These are phyloP conservation scores for Bimuria novae-zelandiae DNA, from an alignment of 2,329 filamentous ascomycete genomes.

Conservation along the genomic window DNA sequence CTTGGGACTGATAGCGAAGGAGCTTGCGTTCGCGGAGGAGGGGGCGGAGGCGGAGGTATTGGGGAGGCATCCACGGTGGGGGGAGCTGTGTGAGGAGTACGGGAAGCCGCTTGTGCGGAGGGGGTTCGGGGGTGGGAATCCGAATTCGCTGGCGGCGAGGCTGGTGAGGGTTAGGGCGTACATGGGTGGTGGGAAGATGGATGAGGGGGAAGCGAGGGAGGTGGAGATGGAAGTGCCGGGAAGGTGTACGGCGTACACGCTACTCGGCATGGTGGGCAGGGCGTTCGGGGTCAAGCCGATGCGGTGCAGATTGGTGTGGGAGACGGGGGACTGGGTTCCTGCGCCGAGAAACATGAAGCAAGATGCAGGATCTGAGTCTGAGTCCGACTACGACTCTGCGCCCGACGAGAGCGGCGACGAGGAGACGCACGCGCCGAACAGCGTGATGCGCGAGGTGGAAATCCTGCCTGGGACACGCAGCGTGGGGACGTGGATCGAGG, in stretches of 20 bases:
- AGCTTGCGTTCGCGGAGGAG: constrained; percentile 66
- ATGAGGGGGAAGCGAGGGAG: constrained; percentile 1
- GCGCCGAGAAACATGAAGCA: no score
- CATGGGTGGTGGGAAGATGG: background rate
- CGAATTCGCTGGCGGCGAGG: constrained; percentile 80
- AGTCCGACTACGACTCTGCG: constrained; percentile 51
- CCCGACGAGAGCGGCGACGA: constrained; percentile 44
- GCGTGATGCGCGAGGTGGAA: constrained; percentile 78
- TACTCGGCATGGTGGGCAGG: constrained; percentile 77
- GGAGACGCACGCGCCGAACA: constrained; percentile 68
- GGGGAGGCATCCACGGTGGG: constrained; percentile 70
- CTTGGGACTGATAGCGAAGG: constrained; percentile 78
- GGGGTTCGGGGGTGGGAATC: constrained; percentile 58
- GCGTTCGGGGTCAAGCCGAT: constrained; percentile 70
- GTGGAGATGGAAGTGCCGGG: constrained; percentile 65
- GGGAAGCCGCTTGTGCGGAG: constrained; percentile 70
- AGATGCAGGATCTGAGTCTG: constrained; percentile 63
- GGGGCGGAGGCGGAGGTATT: constrained; percentile 61
- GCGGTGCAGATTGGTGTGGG: constrained; percentile 73
- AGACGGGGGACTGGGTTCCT: constrained; percentile 89
- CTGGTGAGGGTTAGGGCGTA: constrained; percentile 67
- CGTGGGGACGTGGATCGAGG: constrained; percentile 83
- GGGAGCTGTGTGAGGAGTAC: constrained; percentile 74
- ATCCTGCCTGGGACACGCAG: constrained; percentile 78
- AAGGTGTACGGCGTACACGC: constrained; percentile 77